These are phyloP conservation scores for Xylaria digitata DNA, from an alignment of 2,329 filamentous ascomycete species.

Conservation along the genomic window DNA sequence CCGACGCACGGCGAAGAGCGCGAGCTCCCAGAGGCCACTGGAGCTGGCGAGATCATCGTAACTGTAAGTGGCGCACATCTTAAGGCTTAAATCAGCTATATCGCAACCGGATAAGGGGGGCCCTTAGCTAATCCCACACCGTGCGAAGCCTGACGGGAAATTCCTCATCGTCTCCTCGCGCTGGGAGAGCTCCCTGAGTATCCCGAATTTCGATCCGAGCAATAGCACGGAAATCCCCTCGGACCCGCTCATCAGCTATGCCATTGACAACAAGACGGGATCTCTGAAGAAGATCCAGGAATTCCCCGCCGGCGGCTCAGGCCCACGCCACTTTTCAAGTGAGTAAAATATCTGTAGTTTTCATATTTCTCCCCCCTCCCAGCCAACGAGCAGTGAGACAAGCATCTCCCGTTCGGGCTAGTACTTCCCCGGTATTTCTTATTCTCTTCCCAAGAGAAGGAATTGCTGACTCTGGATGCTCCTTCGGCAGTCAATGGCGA, in stretches of 20 bases:
- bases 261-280: conserved; percentile 65
- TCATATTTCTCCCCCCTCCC: background rate
- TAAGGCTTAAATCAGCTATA: background rate
- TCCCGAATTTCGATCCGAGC: conserved; percentile 58
- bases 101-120: too few relatives aligned
- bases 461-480: conserved; percentile 18
- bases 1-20: conserved; percentile 60
- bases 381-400: background rate
- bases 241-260: conserved; percentile 73
- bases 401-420: conserved; percentile 1
- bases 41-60: conserved; percentile 67
- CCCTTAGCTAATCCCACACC: conserved; percentile 18
- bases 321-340: conserved; percentile 61
- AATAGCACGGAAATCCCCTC: conserved; percentile 62
- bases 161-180: conserved; percentile 77
- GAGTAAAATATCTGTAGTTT: conserved; percentile 13
- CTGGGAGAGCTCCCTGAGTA: conserved; percentile 65
- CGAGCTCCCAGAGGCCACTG: conserved; percentile 55
- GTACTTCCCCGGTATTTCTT: background rate
- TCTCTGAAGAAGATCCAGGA: conserved; percentile 66
- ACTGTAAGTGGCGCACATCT: conserved; percentile 60
- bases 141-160: conserved; percentile 64
- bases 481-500: conserved; percentile 74
- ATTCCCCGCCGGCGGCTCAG: conserved; percentile 71
- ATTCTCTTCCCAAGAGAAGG: conserved; percentile 1